phyloP scores from a whole-genome alignment of 768 basidiomycete species.

The Nidularia pulvinata region DNA sequence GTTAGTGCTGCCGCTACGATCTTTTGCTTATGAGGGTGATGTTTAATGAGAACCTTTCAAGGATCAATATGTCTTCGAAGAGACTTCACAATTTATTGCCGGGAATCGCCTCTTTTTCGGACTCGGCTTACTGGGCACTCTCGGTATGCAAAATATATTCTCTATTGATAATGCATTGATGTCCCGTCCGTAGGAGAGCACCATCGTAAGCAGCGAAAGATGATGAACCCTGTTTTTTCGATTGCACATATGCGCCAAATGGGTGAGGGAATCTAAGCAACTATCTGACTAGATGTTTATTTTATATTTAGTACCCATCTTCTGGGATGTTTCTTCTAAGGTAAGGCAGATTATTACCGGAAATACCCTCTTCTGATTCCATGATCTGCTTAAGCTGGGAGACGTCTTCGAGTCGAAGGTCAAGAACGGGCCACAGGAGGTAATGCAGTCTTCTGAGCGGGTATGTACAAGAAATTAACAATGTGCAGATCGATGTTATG shows the following conservation, averaged over 20 bases:
- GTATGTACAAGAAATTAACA: not conserved
- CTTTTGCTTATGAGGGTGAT: not conserved
- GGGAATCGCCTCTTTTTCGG: slow-evolving; percentile 16
- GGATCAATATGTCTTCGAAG: slow-evolving; percentile 28
- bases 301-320: slow-evolving; percentile 23
- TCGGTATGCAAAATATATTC: slow-evolving; percentile 10
- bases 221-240: slow-evolving; percentile 44
- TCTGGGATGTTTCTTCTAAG: slow-evolving; percentile 24
- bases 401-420: slow-evolving; percentile 15
- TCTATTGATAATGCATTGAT: not conserved
- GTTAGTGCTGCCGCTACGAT: slow-evolving; percentile 10
- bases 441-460: not conserved
- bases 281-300: too few species aligned
- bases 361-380: not conserved
- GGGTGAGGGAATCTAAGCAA: slow-evolving; percentile 13
- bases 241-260: slow-evolving; percentile 35
- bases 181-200: slow-evolving; percentile 26
- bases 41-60: slow-evolving; percentile 1
- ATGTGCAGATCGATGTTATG: slow-evolving; percentile 16
- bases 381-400: slow-evolving; percentile 17
- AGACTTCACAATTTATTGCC: slow-evolving; percentile 14
- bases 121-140: slow-evolving; percentile 19
- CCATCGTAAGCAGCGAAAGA: slow-evolving; percentile 39
- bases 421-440: slow-evolving; percentile 26
- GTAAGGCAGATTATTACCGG: slow-evolving; percentile 8